Evolutionary conservation across 1,139 yeast genomes (phyloP), one percentile per base, ranked within the genome.

Genomic region (Diutina neorugosa): DNA sequence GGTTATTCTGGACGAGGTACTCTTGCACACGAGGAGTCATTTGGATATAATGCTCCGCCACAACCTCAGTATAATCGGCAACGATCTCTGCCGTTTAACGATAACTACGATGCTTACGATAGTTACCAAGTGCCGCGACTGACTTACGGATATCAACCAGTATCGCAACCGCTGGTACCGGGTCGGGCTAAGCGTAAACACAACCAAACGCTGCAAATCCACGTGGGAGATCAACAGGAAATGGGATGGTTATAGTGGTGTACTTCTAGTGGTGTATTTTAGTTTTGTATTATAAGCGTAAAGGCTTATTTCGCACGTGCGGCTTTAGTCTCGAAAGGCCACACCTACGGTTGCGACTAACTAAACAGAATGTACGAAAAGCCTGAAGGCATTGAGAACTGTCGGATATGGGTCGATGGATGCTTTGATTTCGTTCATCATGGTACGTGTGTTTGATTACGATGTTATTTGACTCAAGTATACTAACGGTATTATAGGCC

Each of bases 371-470:
- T 46, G 50, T 46, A 46, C 34, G 73, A 65, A 56, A 62, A 73
- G 60, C 78, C 78, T n/a, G 69, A 66, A 53, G 79, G 76, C 20
- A 74, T 74, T 51, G 77, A 73, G 55, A 60, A 69, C 53, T 63
- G 70, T 55, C 65, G 69, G 55, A 83, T 90, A 57, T 93, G 98
- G 98, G 82, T 93, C 46, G 98, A 93, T 65, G 98, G 98, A 0
- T 93, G 98, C 64, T 93, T 93, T 69, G 98, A 93, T 66, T 93
- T 93, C 70, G 89, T 96, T 44, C 98, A 93, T 65, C 98, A 93
- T 63, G 98, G 93, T 77, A 71, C 54, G 82, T 71, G 16, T 11
- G 16, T 7, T 25, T 14, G 42, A 49, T n/a, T n/a, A 7, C 20
- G 23, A 31, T 20, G 34, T 47, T 31, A 49, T 52, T 43, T 31